These are phyloP conservation scores for Iris macrosiphon DNA, from an alignment of 106 monocot species.

Conservation along the genomic window DNA sequence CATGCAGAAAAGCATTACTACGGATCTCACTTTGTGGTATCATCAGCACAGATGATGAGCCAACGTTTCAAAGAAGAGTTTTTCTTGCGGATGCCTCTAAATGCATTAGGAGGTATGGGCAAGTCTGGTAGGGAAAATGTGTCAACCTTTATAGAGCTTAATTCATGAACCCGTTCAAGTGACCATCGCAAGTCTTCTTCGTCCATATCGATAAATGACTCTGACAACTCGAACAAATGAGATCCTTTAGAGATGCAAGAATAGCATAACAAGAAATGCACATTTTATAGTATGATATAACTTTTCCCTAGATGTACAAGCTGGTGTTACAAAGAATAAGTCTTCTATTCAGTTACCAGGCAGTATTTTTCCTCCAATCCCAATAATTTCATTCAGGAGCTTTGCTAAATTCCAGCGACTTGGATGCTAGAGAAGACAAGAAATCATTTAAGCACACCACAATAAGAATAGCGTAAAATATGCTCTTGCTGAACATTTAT, in stretches of 20 bases:
- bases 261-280: neutral
- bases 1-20: neutral
- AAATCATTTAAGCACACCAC: neutral
- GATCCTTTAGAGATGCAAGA: neutral
- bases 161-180: conserved; percentile 40
- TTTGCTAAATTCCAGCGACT: conserved; percentile 62
- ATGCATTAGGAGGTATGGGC: conserved; percentile 60
- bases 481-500: neutral
- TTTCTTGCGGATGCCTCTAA: conserved; percentile 81
- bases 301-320: too few relatives aligned
- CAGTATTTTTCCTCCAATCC: conserved; percentile 54
- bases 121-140: conserved; percentile 57
- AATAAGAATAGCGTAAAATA: conserved; percentile 4
- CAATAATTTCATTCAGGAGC: conserved; percentile 70
- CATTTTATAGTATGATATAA: neutral
- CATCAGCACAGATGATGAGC: conserved; percentile 72
- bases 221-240: conserved; percentile 20
- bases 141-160: conserved; percentile 33
- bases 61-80: conserved; percentile 72
- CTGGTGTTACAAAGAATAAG: too few relatives aligned
- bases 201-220: conserved; percentile 41
- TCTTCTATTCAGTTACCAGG: conserved; percentile 47
- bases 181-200: conserved; percentile 55
- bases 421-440: conserved; percentile 49
- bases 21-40: conserved; percentile 55